Percentiles rank a stretch among this genome's conserved stretches.
phyloP scores from a whole-genome alignment of 192 early-diverging fungal genomes.

The Backusella australiensis region DNA sequence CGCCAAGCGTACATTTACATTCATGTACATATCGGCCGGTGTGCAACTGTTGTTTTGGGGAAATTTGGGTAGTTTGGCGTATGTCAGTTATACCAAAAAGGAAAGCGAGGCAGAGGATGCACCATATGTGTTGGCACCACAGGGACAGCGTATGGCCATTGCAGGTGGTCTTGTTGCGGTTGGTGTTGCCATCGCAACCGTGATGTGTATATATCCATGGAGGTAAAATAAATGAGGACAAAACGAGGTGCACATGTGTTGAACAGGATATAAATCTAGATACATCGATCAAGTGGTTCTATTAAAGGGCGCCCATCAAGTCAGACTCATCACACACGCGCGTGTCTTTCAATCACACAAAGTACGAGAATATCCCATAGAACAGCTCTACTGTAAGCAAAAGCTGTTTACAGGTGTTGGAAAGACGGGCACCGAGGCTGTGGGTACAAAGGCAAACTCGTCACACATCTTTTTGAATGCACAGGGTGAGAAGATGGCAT shows the following conservation, averaged over 20 bases:
- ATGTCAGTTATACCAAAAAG: slow-evolving; percentile 28
- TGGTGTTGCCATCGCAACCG: slow-evolving; percentile 28
- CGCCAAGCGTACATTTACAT: slow-evolving; percentile 27
- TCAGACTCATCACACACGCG: slow-evolving; percentile 30
- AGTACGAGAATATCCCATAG: slow-evolving; percentile 23
- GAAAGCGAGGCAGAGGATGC: slow-evolving; percentile 31
- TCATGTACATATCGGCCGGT: slow-evolving; percentile 36
- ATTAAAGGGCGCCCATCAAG: slow-evolving; percentile 22
- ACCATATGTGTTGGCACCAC: slow-evolving; percentile 26
- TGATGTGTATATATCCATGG: slow-evolving; percentile 42
- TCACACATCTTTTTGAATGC: slow-evolving; percentile 33
- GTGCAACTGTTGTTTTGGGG: slow-evolving; percentile 43
- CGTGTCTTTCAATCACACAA: slow-evolving; percentile 25
- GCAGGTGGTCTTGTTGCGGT: slow-evolving; percentile 27
- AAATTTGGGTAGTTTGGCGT: slow-evolving; percentile 36
- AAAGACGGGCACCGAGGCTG: slow-evolving; percentile 26
- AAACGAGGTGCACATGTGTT: no score
- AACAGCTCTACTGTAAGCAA: slow-evolving; percentile 23
- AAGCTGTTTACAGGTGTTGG: slow-evolving; percentile 32
- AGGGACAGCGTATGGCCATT: slow-evolving; percentile 30
- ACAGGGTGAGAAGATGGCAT: slow-evolving; percentile 33
- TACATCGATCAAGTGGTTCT: slow-evolving; percentile 33
- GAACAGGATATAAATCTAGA: slow-evolving; percentile 1
- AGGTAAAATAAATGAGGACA: slow-evolving; percentile 12
- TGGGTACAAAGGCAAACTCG: slow-evolving; percentile 27